Base-by-base conservation (phyloP, 306 rosid species). In the Casuarina cunninghamiana region DNA sequence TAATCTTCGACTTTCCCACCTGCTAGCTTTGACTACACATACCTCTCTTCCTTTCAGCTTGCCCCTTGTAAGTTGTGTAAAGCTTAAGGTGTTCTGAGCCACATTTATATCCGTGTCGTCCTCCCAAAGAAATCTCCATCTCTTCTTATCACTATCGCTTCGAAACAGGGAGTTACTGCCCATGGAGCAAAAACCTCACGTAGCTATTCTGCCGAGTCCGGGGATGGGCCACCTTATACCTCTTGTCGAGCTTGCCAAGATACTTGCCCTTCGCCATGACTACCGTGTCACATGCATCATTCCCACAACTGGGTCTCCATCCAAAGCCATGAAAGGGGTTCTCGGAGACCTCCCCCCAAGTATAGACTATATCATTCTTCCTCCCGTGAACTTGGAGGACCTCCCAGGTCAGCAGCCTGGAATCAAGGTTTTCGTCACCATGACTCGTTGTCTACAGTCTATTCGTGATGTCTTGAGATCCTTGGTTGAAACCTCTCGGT, bases 201-300 rank as follows among this genome's bases (percentile, higher is more conserved):
- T 87, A 67, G 88, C 81, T 0, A 17, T 83, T 13, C 16, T 87
- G 44, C 5, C 84, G 43, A 79, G 84, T 61, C 84, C 86, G 6
- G 88, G 86, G 41, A 84, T 79, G 49, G 78, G 76, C 54, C 88
- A 84, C 73, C 54, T 84, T 19, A 81, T 84, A 10, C 84, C 90
- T 1, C 38, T 84, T 39, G 4, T 74, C 5, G 90, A 87, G 41
- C 80, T 87, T 72, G n/a, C 71, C 2, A 87, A 84, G 48, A 10
- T 79, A 35, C 77, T 87, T 10, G 3, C 84, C 19, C 75, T 39
- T 1, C 81, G 80, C 57, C 88, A 77, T 6, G 69, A 80, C 50
- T 77, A 84, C 17, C 86, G 72, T 12, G 57, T 87, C 65, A 79
- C 83, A 0, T 87, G 88, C 85, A 84, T 87, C 74, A 19, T 87